Conservation (phyloP, 2,329 filamentous ascomycete genomes). For the Beauveria brongniartii region DNA sequence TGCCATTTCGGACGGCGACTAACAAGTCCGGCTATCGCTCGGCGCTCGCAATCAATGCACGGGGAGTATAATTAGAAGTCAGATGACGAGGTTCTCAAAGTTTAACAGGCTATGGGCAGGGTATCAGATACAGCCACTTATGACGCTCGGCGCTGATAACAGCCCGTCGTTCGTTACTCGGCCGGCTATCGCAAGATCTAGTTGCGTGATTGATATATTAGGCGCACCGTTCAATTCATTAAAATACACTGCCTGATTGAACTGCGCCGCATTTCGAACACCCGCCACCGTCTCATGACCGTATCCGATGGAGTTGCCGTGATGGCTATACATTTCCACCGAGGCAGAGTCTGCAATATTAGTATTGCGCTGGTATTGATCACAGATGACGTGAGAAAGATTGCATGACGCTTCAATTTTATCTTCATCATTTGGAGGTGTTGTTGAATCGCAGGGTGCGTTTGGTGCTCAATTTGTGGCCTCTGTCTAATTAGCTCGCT, state of each 20-base stretch:
- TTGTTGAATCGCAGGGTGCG: constrained; percentile 5
- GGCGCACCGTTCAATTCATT: background rate
- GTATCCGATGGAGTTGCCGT: background rate
- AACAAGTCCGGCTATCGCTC: background rate
- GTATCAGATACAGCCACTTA: background rate
- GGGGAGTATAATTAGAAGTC: background rate
- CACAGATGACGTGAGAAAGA: background rate
- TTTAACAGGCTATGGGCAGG: background rate
- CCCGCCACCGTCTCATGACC: constrained; percentile 2
- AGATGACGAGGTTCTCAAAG: background rate
- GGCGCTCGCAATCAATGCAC: background rate
- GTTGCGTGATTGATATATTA: background rate
- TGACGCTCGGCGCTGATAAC: background rate
- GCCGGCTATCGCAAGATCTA: constrained; percentile 4
- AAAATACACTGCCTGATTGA: background rate
- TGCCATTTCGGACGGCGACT: background rate
- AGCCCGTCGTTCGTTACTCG: background rate
- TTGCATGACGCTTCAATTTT: background rate
- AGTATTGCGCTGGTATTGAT: background rate
- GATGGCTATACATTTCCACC: background rate
- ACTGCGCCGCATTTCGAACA: background rate
- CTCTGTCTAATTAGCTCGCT: background rate
- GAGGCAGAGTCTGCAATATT: background rate
- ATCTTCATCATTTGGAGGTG: constrained; percentile 1
- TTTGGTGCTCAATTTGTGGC: constrained; percentile 2